These are phyloP conservation scores for Oryza brachyantha DNA, from an alignment of 176 grass and related monocot species.

Conservation along the genomic window DNA sequence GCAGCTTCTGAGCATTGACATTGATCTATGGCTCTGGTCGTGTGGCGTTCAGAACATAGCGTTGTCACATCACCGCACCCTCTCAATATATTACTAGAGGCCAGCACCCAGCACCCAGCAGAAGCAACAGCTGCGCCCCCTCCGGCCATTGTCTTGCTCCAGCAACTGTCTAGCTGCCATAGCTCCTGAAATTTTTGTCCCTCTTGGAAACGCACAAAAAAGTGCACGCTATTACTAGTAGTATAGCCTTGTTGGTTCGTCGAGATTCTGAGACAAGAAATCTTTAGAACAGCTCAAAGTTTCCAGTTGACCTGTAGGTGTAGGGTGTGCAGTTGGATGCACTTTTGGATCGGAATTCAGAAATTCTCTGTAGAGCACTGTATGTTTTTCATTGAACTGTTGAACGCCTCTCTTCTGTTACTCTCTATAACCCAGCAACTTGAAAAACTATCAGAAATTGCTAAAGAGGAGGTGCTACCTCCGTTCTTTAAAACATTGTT, in stretches of 20 bases:
- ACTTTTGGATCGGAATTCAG: background rate
- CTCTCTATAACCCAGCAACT: background rate
- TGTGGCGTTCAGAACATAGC: conserved; percentile 69
- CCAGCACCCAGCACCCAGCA: no score
- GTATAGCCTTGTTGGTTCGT: conserved; percentile 3
- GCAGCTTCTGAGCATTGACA: conserved; percentile 94
- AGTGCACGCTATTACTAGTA: conserved; percentile 12
- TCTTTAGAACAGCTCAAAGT: background rate
- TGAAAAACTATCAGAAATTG: background rate
- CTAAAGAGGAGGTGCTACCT: no score
- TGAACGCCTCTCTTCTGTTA: background rate
- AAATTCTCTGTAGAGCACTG: background rate
- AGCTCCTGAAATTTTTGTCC: conserved; percentile 33
- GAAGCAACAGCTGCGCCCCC: background rate
- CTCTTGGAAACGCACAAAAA: conserved; percentile 21
- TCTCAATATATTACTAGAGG: conserved; percentile 90
- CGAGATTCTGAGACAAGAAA: background rate
- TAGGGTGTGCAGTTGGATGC: background rate
- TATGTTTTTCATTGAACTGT: background rate
- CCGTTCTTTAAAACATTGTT: no score
- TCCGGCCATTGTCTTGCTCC: background rate
- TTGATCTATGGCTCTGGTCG: conserved; percentile 97
- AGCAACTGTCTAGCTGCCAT: conserved; percentile 18
- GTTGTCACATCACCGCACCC: conserved; percentile 88
- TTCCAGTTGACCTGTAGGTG: background rate